These are phyloP conservation scores for Paramecium primaurelia DNA, from an alignment of 73 alveolate genomes.

Conservation along the genomic window DNA sequence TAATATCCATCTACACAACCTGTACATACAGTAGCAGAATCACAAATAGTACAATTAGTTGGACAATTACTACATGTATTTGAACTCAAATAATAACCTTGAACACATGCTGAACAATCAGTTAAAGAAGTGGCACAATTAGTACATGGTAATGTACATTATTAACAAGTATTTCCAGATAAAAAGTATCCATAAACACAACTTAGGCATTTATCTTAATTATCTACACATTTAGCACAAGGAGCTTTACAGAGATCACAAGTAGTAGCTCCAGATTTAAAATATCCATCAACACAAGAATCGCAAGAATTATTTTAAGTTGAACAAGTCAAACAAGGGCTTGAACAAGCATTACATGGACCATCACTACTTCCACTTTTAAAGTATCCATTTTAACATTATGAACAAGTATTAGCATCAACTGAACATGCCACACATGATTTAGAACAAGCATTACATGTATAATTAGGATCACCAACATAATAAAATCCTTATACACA, in stretches of 20 bases:
- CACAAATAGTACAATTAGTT: not conserved
- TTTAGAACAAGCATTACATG: not conserved
- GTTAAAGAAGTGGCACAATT: not conserved
- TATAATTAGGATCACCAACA: not conserved
- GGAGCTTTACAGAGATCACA: not conserved
- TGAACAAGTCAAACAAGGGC: not conserved
- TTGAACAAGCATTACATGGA: not conserved
- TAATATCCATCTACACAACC: not conserved
- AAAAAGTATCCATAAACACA: not conserved
- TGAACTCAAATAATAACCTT: not conserved
- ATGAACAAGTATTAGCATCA: not conserved
- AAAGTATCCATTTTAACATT: not conserved
- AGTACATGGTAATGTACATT: not conserved
- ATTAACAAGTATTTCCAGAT: not conserved
- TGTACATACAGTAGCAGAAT: not conserved
- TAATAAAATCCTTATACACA: not conserved
- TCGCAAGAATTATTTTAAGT: not conserved
- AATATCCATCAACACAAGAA: not conserved
- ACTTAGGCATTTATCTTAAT: not conserved
- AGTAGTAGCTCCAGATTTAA: not conserved
- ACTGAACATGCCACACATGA: not conserved
- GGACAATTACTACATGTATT: not conserved
- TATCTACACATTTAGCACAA: not conserved
- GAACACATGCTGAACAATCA: not conserved
- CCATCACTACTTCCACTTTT: not conserved